Evolutionary conservation across 2,329 filamentous ascomycete genomes (phyloP).

Genomic region (Fusarium tjaetaba): DNA sequence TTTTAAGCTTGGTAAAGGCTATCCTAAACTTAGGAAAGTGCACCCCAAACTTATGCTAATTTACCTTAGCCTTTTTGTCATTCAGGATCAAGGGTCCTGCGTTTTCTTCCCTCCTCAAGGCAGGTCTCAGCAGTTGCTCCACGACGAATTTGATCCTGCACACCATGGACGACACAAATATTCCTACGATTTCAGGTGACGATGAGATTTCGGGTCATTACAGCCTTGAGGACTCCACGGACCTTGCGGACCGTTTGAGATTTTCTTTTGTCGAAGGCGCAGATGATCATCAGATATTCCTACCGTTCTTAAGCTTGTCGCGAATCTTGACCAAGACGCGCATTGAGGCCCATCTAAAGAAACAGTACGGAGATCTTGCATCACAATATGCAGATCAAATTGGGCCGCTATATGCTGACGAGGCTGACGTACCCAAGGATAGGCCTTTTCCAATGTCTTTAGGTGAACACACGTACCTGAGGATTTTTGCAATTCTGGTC

Average conservation of each 20-base stretch:
- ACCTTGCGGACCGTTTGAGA: neutral
- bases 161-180: neutral
- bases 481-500: neutral
- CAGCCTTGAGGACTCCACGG: neutral
- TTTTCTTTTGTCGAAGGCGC: neutral
- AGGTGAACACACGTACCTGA: neutral
- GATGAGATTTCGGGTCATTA: fast-evolving
- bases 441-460: neutral
- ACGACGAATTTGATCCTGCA: neutral
- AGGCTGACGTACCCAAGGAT: neutral
- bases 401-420: neutral
- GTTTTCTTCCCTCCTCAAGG: no score
- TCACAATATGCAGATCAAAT: neutral
- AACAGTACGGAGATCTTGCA: neutral
- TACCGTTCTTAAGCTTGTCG: neutral
- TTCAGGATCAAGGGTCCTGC: no score
- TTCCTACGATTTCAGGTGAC: neutral
- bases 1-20: no score
- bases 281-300: neutral
- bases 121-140: neutral
- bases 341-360: neutral
- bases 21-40: no score
- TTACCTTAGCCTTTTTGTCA: no score
- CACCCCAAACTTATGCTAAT: no score
- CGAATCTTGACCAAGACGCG: neutral